A percentile compares a stretch with the other conserved stretches of the same genome.
Evolutionary conservation across 306 rosid species (phyloP).

Genomic region (Quercus aquifolioides): DNA sequence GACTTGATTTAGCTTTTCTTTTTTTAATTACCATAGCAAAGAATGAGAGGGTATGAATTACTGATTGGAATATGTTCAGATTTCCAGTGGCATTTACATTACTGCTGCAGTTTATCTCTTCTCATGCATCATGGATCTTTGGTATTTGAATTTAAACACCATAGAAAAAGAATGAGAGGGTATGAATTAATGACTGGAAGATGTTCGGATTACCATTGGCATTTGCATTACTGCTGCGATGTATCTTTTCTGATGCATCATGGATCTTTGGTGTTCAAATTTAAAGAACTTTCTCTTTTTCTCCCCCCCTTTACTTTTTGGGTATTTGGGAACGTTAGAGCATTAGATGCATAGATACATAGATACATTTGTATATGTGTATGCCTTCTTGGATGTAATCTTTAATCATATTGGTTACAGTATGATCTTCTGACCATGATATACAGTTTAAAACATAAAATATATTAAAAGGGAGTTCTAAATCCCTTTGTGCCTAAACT

Average conservation of each 20-base stretch:
- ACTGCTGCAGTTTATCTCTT: neutral
- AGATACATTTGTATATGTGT: neutral
- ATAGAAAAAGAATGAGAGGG: neutral
- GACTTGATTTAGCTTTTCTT: neutral
- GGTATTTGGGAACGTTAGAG: neutral
- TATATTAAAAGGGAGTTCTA: neutral
- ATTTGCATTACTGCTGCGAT: neutral
- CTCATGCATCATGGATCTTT: neutral
- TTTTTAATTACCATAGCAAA: neutral
- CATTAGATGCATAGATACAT: neutral
- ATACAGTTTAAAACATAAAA: neutral
- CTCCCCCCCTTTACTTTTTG: neutral
- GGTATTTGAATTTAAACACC: neutral
- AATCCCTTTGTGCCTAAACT: neutral
- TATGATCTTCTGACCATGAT: neutral
- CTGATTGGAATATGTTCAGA: constrained; percentile 1
- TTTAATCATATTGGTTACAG: neutral
- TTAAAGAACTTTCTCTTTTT: neutral
- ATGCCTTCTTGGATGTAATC: neutral
- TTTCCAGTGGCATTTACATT: neutral
- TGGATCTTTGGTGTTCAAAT: neutral
- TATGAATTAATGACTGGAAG: neutral
- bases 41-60: neutral
- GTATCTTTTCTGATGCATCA: neutral
- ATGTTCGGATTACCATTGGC: constrained; percentile 3